Base-by-base conservation (phyloP, 2,329 filamentous ascomycete species). In the Colletotrichum incanum region DNA sequence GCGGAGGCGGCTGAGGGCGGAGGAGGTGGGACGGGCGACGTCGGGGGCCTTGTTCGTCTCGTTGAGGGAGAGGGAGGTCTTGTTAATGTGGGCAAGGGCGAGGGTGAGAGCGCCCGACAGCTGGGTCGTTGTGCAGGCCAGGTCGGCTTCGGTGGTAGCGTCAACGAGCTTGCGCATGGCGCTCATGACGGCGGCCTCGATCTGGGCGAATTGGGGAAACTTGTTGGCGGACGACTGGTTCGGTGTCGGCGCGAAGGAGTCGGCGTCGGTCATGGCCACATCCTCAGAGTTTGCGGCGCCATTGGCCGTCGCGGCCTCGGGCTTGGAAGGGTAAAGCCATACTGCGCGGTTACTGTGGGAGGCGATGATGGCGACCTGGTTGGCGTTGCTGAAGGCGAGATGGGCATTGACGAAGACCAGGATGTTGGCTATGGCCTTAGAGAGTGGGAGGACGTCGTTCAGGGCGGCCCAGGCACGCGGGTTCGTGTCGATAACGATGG, bases 341-440 rank as follows among this genome's bases (percentile, higher is more conserved):
- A 92, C 89, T 68, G 96, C 94, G 74, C 93, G 92, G 79, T 96
- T 93, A 75, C 91, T 92, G 80, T 99, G 96, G 11, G 94, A 94
- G 43, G 96, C 96, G 73, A 99, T 90, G 20, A 99, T 90, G 73
- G 95, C 95, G 60, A 98, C 94, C 81, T 96, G 93, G 83, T 98
- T 98, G 66, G 93, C 91, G 82, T 96, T 96, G 83, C 95, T 97
- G 80, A 96, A 95, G 76, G 96, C 95, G 41, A 99, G 89, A 80
- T 99, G 97, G 67, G 96, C 94, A 82, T 99, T 98, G 84, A 98
- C 92, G 84, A 98, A 98, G 85, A 99, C 93, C 78, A 98, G 92
- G 74, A 98, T 89, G 83, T 96, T 91, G 73, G 96, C 94, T 72
- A 99, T 87, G 73, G 94, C 94, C 78, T 93, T 92, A 61, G 93